Base-by-base conservation (phyloP, 2,329 filamentous ascomycete species). In the Hypomyces perniciosus region DNA sequence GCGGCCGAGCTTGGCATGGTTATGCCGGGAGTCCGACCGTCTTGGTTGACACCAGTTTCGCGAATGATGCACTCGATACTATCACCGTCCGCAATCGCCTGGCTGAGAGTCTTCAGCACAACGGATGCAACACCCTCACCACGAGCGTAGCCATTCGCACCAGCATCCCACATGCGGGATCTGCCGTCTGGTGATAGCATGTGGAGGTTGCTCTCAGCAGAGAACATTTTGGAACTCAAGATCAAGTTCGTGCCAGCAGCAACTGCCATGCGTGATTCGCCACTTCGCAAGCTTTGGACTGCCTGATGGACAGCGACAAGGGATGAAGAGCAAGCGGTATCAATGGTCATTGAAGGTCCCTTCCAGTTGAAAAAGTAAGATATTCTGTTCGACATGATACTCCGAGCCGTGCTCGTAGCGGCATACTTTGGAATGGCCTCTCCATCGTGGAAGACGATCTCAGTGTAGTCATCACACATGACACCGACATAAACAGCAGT, bases 291-390 rank as follows among this genome's bases (percentile, higher is more conserved):
- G 5, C 33, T 29, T 38, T 57, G 13, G 35, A 57, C 42, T 70
- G 76, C 44, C 12, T 72, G 64, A 54, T 79, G 72, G 0, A 79
- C 59, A 0, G 73, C 74, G 1, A 74, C 66, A 2, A 78, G 59
- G 43, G 69, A 72, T n/a, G 71, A 69, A 0, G 75, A 78, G 52
- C 77, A 80, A 0, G 72, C 77, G 0, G 77, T 79, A 48, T 79
- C 74, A 2, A 79, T 65, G 1, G 75, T 76, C 56, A 77, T 63
- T 5, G 69, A 73, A 0, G 76, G 71, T 0, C 76, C 75, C 6
- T 58, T 57, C 50, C 76, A 68, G 56, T 78, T 67, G 53, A 72
- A 76, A 45, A 70, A 72, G 57, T 77, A 75, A 1, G 71, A 75
- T 10, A 78, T 57, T 12, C 74, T 65, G 55, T 76, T 77, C 0